phyloP scores from a whole-genome alignment of 129 eudicot species.

The Centella asiatica region DNA sequence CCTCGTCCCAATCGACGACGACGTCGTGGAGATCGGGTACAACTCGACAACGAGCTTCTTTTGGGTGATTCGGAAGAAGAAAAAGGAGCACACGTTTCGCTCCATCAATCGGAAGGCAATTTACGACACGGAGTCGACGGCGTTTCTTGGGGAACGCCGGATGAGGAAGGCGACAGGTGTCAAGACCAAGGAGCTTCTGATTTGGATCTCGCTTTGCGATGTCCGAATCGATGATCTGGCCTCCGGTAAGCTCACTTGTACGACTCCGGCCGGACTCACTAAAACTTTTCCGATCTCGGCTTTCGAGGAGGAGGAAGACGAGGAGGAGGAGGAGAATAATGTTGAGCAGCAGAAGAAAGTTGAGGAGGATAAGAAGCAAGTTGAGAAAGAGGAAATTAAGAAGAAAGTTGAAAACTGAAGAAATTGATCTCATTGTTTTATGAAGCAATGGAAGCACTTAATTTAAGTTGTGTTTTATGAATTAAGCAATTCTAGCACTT shows the following conservation, averaged over 20 bases:
- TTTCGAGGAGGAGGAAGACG: slow-evolving; percentile 38
- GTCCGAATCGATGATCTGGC: slow-evolving; percentile 32
- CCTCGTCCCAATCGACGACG: slow-evolving; percentile 59
- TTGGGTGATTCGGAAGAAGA: slow-evolving; percentile 69
- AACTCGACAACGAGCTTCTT: slow-evolving; percentile 63
- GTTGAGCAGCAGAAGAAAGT: slow-evolving; percentile 37
- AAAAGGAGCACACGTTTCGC: slow-evolving; percentile 36
- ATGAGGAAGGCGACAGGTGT: slow-evolving; percentile 71
- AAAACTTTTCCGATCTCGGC: slow-evolving; percentile 62
- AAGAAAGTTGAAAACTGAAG: slow-evolving; percentile 57
- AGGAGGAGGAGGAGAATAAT: slow-evolving; percentile 40
- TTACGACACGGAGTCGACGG: slow-evolving; percentile 70
- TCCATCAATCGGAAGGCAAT: slow-evolving; percentile 37
- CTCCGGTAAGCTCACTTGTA: slow-evolving; percentile 57
- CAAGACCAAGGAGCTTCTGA: slow-evolving; percentile 74
- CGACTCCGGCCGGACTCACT: slow-evolving; percentile 54
- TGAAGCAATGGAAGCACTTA: slow-evolving; percentile 63
- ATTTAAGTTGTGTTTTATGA: no score
- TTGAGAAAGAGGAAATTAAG: slow-evolving; percentile 38
- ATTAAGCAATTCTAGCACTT: no score
- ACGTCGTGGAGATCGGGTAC: slow-evolving; percentile 59
- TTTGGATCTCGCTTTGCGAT: slow-evolving; percentile 70
- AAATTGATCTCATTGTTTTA: slow-evolving; percentile 53
- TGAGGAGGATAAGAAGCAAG: not conserved
- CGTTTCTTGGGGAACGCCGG: slow-evolving; percentile 52